Percentiles rank a stretch among this genome's conserved stretches.
Conservation (phyloP, 2,329 filamentous ascomycete species). For the Podosphaera xanthii region DNA sequence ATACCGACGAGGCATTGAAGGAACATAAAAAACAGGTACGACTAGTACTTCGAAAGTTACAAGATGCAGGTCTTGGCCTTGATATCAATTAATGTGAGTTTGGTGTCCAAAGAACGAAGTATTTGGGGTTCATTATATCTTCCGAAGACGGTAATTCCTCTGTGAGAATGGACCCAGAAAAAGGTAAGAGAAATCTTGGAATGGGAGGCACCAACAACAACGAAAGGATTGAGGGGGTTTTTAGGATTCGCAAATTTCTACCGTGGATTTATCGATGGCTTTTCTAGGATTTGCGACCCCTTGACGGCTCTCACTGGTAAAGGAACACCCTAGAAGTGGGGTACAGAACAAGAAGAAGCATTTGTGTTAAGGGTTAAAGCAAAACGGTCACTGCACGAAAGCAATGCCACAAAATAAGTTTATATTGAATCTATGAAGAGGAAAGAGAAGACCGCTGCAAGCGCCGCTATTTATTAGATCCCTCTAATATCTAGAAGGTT, state of each 20-base stretch:
- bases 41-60: background rate
- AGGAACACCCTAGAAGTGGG: background rate
- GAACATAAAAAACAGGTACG: background rate
- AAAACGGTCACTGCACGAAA: no score
- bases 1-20: background rate
- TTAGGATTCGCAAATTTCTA: background rate
- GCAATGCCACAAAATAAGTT: no score
- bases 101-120: background rate
- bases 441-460: no score
- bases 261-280: background rate
- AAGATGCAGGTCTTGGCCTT: background rate
- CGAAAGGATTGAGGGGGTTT: background rate
- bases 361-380: background rate
- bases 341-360: background rate
- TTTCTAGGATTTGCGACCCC: background rate
- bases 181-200: background rate
- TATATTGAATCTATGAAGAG: no score
- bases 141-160: background rate
- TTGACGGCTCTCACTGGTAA: background rate
- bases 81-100: slow-evolving; percentile 1
- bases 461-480: no score
- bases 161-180: background rate
- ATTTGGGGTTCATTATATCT: background rate
- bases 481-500: no score
- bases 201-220: background rate